phyloP scores from a whole-genome alignment of 1,284 basidiomycete genomes.

The Coniferiporia sulphurascens region DNA sequence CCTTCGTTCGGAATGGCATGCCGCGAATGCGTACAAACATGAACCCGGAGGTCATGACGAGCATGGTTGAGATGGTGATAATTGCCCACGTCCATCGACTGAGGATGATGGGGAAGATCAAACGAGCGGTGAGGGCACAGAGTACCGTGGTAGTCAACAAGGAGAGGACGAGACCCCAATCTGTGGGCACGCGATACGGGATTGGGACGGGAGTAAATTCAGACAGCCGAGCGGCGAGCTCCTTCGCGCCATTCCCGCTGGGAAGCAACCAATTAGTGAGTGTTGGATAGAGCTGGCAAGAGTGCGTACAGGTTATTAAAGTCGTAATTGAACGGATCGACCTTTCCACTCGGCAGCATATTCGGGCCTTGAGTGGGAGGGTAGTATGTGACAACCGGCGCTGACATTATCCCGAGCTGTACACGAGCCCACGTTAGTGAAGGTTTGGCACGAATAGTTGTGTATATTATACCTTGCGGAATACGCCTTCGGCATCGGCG shows the following conservation, averaged over 20 bases:
- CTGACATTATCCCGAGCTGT: conserved; percentile 64
- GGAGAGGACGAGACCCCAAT: conserved; percentile 57
- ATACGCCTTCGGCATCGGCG: conserved; percentile 66
- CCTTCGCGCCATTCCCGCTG: conserved; percentile 77
- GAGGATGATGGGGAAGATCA: conserved; percentile 64
- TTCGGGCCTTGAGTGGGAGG: conserved; percentile 70
- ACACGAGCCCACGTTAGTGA: background rate
- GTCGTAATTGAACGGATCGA: conserved; percentile 67
- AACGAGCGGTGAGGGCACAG: conserved; percentile 47
- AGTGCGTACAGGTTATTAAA: conserved; percentile 49
- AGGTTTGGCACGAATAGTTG: background rate
- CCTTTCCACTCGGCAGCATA: conserved; percentile 45
- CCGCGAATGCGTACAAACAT: conserved; percentile 97
- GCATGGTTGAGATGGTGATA: conserved; percentile 56
- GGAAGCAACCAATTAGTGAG: conserved; percentile 6
- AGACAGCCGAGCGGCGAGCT: conserved; percentile 74
- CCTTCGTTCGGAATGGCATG: conserved; percentile 76
- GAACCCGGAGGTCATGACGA: conserved; percentile 86
- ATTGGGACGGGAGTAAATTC: conserved; percentile 67
- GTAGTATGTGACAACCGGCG: conserved; percentile 79
- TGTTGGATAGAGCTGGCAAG: conserved; percentile 5
- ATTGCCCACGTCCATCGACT: conserved; percentile 81
- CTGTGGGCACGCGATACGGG: conserved; percentile 68
- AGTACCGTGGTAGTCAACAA: conserved; percentile 39
- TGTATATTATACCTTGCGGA: conserved; percentile 59